Percentiles rank a stretch among this genome's conserved stretches.
Conservation (phyloP, 108 stramenopile genomes). For the Nitzschia sp. region DNA sequence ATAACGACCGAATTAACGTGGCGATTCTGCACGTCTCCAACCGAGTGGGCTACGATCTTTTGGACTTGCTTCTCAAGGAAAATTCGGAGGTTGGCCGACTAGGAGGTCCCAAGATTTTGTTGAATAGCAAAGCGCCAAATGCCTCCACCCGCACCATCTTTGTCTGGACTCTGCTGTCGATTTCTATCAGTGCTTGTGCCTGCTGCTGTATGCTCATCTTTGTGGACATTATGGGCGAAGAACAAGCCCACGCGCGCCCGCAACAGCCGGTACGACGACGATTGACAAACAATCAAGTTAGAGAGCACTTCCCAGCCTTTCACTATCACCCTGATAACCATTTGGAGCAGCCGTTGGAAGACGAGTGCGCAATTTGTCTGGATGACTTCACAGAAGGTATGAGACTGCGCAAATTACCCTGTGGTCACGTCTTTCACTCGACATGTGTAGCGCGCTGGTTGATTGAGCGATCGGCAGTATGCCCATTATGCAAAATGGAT, state of each 20-base stretch:
- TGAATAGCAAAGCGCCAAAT: conserved; percentile 19
- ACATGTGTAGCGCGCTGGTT: conserved; percentile 77
- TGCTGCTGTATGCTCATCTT: conserved; percentile 25
- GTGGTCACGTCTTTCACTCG: conserved; percentile 66
- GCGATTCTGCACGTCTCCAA: conserved; percentile 31
- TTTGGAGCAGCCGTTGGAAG: not conserved
- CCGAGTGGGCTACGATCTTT: conserved; percentile 18
- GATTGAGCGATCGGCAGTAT: conserved; percentile 49
- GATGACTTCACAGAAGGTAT: conserved; percentile 65
- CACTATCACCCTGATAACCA: conserved; percentile 24
- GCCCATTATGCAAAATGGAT: conserved; percentile 68
- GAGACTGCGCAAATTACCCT: conserved; percentile 58
- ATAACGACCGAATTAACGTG: conserved; percentile 19
- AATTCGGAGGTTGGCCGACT: not conserved
- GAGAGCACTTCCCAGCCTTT: conserved; percentile 32
- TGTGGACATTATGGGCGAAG: conserved; percentile 5
- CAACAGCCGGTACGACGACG: conserved; percentile 28
- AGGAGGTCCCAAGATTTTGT: conserved; percentile 23
- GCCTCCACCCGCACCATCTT: conserved; percentile 17
- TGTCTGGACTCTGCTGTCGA: conserved; percentile 17
- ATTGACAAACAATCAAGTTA: conserved; percentile 35
- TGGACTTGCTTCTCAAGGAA: conserved; percentile 22
- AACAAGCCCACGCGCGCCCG: conserved; percentile 19
- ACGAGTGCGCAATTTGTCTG: conserved; percentile 72
- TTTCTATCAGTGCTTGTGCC: conserved; percentile 4